Base-by-base conservation (phyloP, 129 eudicot genomes). In the Tagetes erecta region DNA sequence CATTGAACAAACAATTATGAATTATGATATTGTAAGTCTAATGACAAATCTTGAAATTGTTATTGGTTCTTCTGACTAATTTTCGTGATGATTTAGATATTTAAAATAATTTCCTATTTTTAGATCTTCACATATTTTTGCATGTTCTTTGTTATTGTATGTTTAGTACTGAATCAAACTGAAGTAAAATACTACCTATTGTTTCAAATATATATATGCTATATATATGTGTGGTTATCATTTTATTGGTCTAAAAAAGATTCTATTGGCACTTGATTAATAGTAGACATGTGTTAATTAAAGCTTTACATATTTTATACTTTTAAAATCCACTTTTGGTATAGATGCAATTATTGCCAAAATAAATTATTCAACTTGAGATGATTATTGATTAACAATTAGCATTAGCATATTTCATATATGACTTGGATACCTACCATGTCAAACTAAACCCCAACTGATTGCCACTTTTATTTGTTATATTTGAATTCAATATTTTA, bases 1-100 rank as follows among this genome's bases (percentile, higher is more conserved):
- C 45, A 62, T 34, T 59, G 4, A 33, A 30, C 67, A 11, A 33
- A 30, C 67, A 62, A 57, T 51, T 51, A 36, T 71, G 60, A 12
- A 73, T 50, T 67, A 14, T 53, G 45, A 62, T 36, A 51, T 67
- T 59, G 45, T 52, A 41, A 35, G 14, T 14, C 36, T 73, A 60
- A 58, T 73, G 33, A 45, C 78, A 55, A 74, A 40, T 39, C 9
- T 64, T 64, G 63, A 11, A 62, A 34, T 55, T 55, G 35, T 55
- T 10, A 55, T 53, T 5, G 65, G 75, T 55, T 62, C 36, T 6
- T 11, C 37, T 36, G 67, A 62, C 67, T 62, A 62, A 36, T 62
- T 35, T 62, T 27, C 38, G 7, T 36, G 44, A 9, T 27, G 67
- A 62, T 62, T 62, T 62, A 62, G 67, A 62, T 62, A 11, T 36